Evolutionary conservation across 2,329 filamentous ascomycete genomes (phyloP).

Genomic region (Penicillium sp.): DNA sequence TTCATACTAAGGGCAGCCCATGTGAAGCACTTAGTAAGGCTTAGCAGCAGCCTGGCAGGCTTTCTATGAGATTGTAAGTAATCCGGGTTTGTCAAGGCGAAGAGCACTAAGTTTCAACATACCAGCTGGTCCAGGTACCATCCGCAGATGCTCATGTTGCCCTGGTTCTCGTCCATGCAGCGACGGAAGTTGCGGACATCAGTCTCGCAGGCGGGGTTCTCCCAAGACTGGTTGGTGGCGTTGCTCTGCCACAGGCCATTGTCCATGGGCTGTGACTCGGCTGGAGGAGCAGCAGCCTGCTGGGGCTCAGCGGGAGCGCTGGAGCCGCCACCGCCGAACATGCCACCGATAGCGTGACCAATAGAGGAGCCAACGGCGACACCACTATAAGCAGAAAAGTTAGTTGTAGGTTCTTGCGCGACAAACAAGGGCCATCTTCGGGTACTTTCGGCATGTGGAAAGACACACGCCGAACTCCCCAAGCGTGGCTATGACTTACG

Average conservation of each 20-base stretch:
- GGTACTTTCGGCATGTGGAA: slow-evolving; percentile 7
- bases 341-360: slow-evolving; percentile 85
- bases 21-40: slow-evolving; percentile 53
- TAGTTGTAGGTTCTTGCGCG: slow-evolving; percentile 3
- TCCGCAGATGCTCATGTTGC: slow-evolving; percentile 90
- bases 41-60: slow-evolving; percentile 73
- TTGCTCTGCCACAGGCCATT: slow-evolving; percentile 43
- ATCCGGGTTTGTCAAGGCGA: background rate
- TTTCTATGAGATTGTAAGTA: slow-evolving; percentile 51
- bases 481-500: slow-evolving; percentile 57
- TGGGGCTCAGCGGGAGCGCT: slow-evolving; percentile 51
- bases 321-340: slow-evolving; percentile 71
- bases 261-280: slow-evolving; percentile 50
- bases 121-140: slow-evolving; percentile 96
- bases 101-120: slow-evolving; percentile 21
- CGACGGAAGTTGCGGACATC: slow-evolving; percentile 82
- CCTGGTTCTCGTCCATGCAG: slow-evolving; percentile 93
- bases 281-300: slow-evolving; percentile 44
- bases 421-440: slow-evolving; percentile 4
- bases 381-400: slow-evolving; percentile 56
- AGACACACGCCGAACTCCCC: background rate
- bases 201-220: slow-evolving; percentile 63
- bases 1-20: background rate
- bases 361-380: slow-evolving; percentile 93
- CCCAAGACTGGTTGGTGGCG: slow-evolving; percentile 46